phyloP scores from a whole-genome alignment of 805 yeast genomes.

The Metschnikowia borealis region DNA sequence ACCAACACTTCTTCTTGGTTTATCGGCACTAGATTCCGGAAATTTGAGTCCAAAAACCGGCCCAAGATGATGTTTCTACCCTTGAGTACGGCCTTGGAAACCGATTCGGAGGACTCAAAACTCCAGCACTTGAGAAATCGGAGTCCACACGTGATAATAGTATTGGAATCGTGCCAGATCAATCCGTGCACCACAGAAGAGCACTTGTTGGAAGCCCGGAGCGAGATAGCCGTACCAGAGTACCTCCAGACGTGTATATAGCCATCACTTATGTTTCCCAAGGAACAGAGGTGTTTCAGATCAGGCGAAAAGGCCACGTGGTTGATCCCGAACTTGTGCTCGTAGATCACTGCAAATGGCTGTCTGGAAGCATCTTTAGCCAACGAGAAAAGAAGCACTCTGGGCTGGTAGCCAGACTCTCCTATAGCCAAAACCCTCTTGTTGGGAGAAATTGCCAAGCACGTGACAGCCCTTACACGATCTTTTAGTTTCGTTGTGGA shows the following conservation, averaged over 20 bases:
- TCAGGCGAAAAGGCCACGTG: slow-evolving; percentile 55
- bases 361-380: slow-evolving; percentile 43
- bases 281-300: slow-evolving; percentile 51
- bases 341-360: slow-evolving; percentile 54
- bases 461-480: slow-evolving; percentile 49
- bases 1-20: slow-evolving; percentile 36
- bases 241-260: slow-evolving; percentile 59
- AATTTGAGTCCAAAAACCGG: slow-evolving; percentile 44
- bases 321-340: slow-evolving; percentile 64
- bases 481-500: slow-evolving; percentile 24
- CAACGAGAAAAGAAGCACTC: slow-evolving; percentile 56
- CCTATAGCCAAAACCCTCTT: slow-evolving; percentile 59
- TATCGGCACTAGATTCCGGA: slow-evolving; percentile 37
- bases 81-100: slow-evolving; percentile 25
- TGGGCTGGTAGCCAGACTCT: slow-evolving; percentile 66
- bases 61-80: slow-evolving; percentile 63
- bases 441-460: slow-evolving; percentile 58
- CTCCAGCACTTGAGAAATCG: slow-evolving; percentile 64
- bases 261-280: slow-evolving; percentile 70
- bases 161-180: slow-evolving; percentile 42
- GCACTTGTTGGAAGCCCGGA: slow-evolving; percentile 55
- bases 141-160: slow-evolving; percentile 54
- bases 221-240: slow-evolving; percentile 17
- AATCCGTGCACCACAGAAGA: slow-evolving; percentile 54
- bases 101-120: slow-evolving; percentile 19